These are phyloP conservation scores for Bisporella sp. DNA, from an alignment of 2,329 filamentous ascomycete species.

Conservation along the genomic window DNA sequence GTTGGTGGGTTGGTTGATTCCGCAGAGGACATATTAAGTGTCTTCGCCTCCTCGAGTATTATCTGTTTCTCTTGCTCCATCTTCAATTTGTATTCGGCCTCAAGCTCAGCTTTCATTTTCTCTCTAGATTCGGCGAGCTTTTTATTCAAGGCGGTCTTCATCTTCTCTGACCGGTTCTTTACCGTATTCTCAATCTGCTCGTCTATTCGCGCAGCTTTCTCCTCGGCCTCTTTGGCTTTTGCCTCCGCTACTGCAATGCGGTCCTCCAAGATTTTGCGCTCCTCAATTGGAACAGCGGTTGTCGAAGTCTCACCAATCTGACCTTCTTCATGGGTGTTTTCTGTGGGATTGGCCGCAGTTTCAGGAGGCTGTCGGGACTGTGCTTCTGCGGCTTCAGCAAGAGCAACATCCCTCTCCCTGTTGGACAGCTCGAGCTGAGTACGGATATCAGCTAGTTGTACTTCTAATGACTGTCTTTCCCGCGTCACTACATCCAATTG, in stretches of 20 bases:
- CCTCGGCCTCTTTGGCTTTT: slow-evolving; percentile 56
- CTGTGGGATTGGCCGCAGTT: slow-evolving; percentile 17
- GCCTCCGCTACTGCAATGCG: slow-evolving; percentile 54
- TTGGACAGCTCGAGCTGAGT: slow-evolving; percentile 55
- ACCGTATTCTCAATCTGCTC: slow-evolving; percentile 52
- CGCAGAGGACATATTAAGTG: slow-evolving; percentile 6
- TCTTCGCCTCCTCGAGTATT: slow-evolving; percentile 47
- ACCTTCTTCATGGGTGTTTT: slow-evolving; percentile 51
- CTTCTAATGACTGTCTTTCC: slow-evolving; percentile 63
- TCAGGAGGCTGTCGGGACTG: slow-evolving; percentile 32
- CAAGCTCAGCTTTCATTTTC: slow-evolving; percentile 45
- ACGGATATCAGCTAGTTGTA: slow-evolving; percentile 48
- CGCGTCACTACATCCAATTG: slow-evolving; percentile 59
- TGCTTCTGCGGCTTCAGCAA: slow-evolving; percentile 37
- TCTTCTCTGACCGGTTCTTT: slow-evolving; percentile 59
- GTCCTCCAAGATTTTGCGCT: slow-evolving; percentile 54
- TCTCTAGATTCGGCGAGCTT: slow-evolving; percentile 53
- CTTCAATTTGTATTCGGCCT: slow-evolving; percentile 39
- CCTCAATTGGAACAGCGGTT: slow-evolving; percentile 43
- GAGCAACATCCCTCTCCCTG: slow-evolving; percentile 49
- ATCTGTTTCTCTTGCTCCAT: slow-evolving; percentile 58
- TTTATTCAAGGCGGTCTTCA: slow-evolving; percentile 61
- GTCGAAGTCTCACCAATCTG: slow-evolving; percentile 38
- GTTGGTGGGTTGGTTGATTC: slow-evolving; percentile 23
- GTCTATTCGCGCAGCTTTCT: slow-evolving; percentile 51